phyloP scores from a whole-genome alignment of 495 filamentous ascomycete genomes.

The Aspergillus homomorphus region DNA sequence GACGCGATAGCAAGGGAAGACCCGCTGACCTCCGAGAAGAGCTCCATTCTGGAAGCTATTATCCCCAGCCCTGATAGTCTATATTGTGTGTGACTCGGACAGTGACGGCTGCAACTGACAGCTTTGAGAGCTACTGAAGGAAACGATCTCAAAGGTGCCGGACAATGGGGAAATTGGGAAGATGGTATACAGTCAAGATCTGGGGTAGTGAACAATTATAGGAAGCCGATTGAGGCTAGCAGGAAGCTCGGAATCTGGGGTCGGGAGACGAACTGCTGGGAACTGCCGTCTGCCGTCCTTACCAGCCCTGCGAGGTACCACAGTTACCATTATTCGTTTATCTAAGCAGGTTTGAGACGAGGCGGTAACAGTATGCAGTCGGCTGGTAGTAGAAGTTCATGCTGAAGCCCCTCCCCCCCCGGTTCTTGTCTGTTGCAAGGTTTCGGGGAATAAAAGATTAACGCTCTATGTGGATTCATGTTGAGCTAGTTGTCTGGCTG shows the following conservation, averaged over 20 bases:
- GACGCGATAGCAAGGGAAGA: slow-evolving; percentile 38
- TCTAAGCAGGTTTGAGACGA: background rate
- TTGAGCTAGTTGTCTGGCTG: background rate
- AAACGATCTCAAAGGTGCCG: background rate
- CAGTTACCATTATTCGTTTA: background rate
- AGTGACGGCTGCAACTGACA: background rate
- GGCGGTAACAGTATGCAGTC: background rate
- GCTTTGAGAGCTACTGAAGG: background rate
- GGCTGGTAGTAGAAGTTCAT: background rate
- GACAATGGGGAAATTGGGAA: background rate
- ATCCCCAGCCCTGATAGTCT: background rate
- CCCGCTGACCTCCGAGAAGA: slow-evolving; percentile 34
- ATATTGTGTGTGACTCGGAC: background rate
- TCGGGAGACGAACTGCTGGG: slow-evolving; percentile 29
- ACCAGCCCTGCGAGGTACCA: too few relatives aligned
- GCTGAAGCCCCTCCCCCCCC: too few relatives aligned
- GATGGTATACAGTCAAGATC: background rate
- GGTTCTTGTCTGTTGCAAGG: background rate
- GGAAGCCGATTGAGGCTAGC: background rate
- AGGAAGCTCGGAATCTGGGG: slow-evolving; percentile 12
- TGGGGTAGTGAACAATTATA: background rate
- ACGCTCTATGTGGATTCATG: background rate
- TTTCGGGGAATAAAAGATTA: too few relatives aligned
- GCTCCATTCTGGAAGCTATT: slow-evolving; percentile 28
- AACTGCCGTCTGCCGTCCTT: slow-evolving; percentile 27